Conservation (phyloP, 2,329 filamentous ascomycete species). For the Lachnellula cervina region DNA sequence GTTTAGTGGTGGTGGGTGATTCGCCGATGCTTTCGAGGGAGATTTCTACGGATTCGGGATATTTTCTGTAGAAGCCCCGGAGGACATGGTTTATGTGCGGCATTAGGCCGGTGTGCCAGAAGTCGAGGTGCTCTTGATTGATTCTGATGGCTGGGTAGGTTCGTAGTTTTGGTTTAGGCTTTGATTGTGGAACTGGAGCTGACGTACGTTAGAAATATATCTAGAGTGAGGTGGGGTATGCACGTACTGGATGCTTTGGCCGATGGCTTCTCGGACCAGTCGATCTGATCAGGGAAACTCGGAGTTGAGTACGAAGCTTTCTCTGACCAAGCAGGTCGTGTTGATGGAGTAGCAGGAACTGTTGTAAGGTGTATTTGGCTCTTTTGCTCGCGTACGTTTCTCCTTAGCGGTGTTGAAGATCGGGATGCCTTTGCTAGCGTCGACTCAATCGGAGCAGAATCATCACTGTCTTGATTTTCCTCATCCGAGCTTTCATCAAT, state of each 20-base stretch:
- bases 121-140: conserved; percentile 57
- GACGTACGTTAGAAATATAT: conserved; percentile 2
- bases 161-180: conserved; percentile 42
- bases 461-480: conserved; percentile 46
- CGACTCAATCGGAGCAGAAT: conserved; percentile 34
- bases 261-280: conserved; percentile 22
- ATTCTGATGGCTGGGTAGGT: conserved; percentile 57
- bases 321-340: conserved; percentile 20
- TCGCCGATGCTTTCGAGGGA: conserved; percentile 71
- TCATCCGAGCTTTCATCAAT: conserved; percentile 55
- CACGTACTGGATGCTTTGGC: conserved; percentile 18
- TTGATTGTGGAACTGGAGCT: conserved; percentile 14
- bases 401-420: conserved; percentile 18
- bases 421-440: conserved; percentile 17
- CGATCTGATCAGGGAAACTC: conserved; percentile 15
- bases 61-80: conserved; percentile 65
- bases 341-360: conserved; percentile 4
- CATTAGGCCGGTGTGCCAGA: conserved; percentile 68
- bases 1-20: conserved; percentile 58
- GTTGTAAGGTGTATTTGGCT: conserved; percentile 9
- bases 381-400: conserved; percentile 17
- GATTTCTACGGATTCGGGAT: conserved; percentile 73
- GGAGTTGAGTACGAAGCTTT: conserved; percentile 19
- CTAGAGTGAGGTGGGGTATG: not conserved
- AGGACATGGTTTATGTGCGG: conserved; percentile 69